phyloP scores from a whole-genome alignment of 768 basidiomycete species.

The Kwoniella mangroviensis region DNA sequence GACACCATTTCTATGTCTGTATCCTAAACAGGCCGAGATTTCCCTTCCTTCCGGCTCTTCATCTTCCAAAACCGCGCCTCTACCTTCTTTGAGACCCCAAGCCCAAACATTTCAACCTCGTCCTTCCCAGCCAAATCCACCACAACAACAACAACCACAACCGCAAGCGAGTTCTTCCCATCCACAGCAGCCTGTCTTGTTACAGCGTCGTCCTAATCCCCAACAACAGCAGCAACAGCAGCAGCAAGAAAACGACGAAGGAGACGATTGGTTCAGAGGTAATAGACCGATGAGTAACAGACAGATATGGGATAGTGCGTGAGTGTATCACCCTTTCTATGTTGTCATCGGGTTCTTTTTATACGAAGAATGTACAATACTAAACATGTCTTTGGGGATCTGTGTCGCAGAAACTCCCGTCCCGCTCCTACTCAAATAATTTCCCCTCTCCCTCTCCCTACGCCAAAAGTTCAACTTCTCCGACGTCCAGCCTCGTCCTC shows the following conservation, averaged over 20 bases:
- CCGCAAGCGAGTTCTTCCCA: conserved; percentile 6
- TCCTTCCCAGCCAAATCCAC: conserved; percentile 4
- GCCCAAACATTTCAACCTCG: conserved; percentile 32
- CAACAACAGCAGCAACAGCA: neutral
- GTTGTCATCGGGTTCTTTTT: no score
- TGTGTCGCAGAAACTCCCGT: conserved; percentile 27
- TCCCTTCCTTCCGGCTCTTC: neutral
- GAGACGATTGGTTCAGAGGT: conserved; percentile 37
- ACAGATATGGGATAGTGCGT: conserved; percentile 44
- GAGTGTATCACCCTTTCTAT: conserved; percentile 3
- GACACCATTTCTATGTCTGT: neutral
- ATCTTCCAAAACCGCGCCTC: neutral
- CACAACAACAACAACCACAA: neutral
- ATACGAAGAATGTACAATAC: no score
- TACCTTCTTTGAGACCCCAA: conserved; percentile 21
- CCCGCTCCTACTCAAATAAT: conserved; percentile 20
- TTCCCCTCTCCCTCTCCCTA: conserved; percentile 17
- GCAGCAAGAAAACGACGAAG: conserved; percentile 16
- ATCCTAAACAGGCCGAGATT: conserved; percentile 8
- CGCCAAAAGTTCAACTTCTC: conserved; percentile 25
- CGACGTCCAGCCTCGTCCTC: conserved; percentile 16
- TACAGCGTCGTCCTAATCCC: neutral
- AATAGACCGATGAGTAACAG: conserved; percentile 30
- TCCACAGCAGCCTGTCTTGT: neutral
- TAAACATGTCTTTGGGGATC: no score